Evolutionary conservation across 78 protist species (phyloP).

Genomic region (Dictyostelium discoideum): DNA sequence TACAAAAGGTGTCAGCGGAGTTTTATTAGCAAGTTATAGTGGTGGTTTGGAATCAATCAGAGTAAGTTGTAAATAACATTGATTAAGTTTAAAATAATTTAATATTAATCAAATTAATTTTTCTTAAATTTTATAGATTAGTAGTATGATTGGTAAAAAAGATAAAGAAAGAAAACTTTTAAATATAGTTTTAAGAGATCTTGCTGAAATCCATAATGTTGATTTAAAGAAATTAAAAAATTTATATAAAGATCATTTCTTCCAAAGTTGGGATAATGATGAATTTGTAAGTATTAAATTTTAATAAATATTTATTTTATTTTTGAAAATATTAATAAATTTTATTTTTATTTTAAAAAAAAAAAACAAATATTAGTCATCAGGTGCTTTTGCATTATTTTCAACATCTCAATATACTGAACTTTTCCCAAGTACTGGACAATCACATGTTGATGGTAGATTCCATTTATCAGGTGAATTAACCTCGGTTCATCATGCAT

Average conservation of each 20-base stretch:
- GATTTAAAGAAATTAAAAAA: neutral
- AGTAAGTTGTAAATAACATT: no score
- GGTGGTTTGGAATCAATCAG: constrained; percentile 9
- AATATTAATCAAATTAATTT: no score
- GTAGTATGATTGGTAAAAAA: neutral
- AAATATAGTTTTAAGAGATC: neutral
- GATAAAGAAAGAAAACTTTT: neutral
- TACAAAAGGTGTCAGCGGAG: neutral
- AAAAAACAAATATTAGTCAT: neutral
- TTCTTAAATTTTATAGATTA: neutral
- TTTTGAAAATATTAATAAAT: no score
- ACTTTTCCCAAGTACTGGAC: neutral
- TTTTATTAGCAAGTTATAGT: neutral
- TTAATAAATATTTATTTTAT: no score
- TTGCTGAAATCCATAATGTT: constrained; percentile 13
- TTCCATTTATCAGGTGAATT: constrained; percentile 40
- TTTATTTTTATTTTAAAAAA: no score
- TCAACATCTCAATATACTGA: constrained; percentile 15
- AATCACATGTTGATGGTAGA: constrained; percentile 20
- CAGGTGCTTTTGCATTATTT: constrained; percentile 37
- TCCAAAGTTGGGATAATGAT: constrained; percentile 11
- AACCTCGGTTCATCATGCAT: constrained; percentile 28
- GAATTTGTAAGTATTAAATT: neutral
- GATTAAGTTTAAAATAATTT: no score
- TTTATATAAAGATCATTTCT: neutral